These are phyloP conservation scores for Ormosia semicastrata DNA, from an alignment of 306 rosid genomes.

Conservation along the genomic window DNA sequence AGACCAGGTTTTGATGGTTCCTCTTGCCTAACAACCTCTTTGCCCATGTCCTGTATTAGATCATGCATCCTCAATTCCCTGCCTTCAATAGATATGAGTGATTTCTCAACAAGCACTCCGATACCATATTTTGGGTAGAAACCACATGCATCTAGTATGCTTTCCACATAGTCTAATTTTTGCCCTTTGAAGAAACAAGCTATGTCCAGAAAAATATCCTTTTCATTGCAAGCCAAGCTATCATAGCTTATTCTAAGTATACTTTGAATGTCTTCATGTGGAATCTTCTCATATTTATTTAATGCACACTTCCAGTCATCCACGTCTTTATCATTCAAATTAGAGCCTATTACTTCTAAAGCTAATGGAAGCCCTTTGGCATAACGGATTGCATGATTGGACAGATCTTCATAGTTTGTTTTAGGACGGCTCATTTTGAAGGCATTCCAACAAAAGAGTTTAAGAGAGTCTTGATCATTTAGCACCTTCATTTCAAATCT, in stretches of 20 bases:
- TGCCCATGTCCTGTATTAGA: neutral
- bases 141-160: neutral
- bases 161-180: neutral
- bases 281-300: neutral
- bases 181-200: conserved; percentile 5
- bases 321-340: neutral
- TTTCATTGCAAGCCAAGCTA: neutral
- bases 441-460: conserved; percentile 15
- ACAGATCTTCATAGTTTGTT: neutral
- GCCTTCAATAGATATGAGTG: neutral
- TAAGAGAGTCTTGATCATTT: neutral
- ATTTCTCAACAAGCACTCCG: neutral
- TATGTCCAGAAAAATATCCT: neutral
- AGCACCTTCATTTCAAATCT: conserved; percentile 4
- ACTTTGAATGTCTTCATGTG: neutral
- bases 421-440: neutral
- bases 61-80: neutral
- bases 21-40: neutral
- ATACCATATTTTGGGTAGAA: neutral
- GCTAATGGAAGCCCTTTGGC: neutral
- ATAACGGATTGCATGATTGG: neutral
- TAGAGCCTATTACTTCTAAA: neutral
- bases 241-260: neutral
- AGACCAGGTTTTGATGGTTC: neutral
- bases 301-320: neutral